Evolutionary conservation across 345 rosid genomes (phyloP), one percentile per base, ranked within the genome.

Genomic region (Abelmoschus esculentus): DNA sequence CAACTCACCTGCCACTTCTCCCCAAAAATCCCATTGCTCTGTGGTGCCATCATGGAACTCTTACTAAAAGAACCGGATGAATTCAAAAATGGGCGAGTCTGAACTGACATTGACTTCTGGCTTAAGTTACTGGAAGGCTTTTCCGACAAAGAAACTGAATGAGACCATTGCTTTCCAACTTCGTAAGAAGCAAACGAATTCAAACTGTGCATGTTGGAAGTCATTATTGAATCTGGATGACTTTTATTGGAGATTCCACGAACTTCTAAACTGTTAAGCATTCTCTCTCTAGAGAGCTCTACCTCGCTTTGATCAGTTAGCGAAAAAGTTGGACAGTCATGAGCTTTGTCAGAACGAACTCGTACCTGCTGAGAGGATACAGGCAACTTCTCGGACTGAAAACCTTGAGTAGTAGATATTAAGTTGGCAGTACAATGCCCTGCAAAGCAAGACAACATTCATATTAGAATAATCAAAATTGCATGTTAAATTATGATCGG

Each of bases 61-160:
- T 78, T 77, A 75, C 75, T 79, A 42, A 14, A 13, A 47, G 52
- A 47, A 47, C 81, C 85, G 38, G 87, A 78, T 11, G 86, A 81
- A 73, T 74, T 85, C 72, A 82, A 71, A 83, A 66, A 77, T 4
- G 89, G 83, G 70, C 55, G 86, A 40, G 73, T 42, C 75, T 84
- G 93, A 79, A 65, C 83, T 12, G 91, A 64, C 59, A 83, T 50
- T 12, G 88, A 65, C 76, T 72, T 87, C 83, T 47, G n/a, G n/a
- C n/a, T 47, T 47, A 86, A 76, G 80, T 78, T 79, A 77, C 71
- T 71, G 68, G 68, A 73, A 76, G 80, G 80, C 61, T 82, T 89
- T 53, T 85, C 92, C 84, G 84, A 85, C 73, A 87, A 72, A 61
- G 88, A 76, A 83, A 79, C 79, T 49, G 86, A 80, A 57, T 75